Conservation (phyloP, 2,329 filamentous ascomycete genomes). For the Helotiales sp. region DNA sequence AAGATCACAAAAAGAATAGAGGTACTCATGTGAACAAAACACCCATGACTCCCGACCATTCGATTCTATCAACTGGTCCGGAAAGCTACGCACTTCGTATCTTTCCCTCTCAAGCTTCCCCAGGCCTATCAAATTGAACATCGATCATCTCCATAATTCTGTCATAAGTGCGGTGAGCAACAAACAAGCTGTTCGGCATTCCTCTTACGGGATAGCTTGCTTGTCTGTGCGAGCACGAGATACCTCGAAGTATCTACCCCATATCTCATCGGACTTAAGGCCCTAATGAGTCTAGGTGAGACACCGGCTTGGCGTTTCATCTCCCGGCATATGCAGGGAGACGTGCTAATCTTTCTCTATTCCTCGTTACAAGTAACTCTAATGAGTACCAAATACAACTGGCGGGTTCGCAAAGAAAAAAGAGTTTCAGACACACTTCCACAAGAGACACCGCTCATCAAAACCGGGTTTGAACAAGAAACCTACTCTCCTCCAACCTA, state of each 20-base stretch:
- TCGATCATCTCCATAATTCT: background rate
- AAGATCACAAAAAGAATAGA: background rate
- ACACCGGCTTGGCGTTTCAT: constrained; percentile 29
- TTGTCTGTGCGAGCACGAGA: constrained; percentile 12
- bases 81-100: background rate
- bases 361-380: too few relatives aligned
- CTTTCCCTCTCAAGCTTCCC: background rate
- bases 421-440: background rate
- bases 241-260: background rate
- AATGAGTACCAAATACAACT: too few relatives aligned
- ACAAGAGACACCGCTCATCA: background rate
- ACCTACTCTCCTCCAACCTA: background rate
- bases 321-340: constrained; percentile 5
- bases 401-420: background rate
- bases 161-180: constrained; percentile 15
- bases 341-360: background rate
- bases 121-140: background rate
- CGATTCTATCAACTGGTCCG: background rate
- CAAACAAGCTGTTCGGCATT: background rate
- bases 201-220: background rate
- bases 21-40: background rate
- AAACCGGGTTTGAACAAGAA: constrained; percentile 1
- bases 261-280: constrained; percentile 6
- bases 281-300: constrained; percentile 13
- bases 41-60: background rate